Base-by-base conservation (phyloP, 2,329 filamentous ascomycete species). In the Cercospora nicotianae region DNA sequence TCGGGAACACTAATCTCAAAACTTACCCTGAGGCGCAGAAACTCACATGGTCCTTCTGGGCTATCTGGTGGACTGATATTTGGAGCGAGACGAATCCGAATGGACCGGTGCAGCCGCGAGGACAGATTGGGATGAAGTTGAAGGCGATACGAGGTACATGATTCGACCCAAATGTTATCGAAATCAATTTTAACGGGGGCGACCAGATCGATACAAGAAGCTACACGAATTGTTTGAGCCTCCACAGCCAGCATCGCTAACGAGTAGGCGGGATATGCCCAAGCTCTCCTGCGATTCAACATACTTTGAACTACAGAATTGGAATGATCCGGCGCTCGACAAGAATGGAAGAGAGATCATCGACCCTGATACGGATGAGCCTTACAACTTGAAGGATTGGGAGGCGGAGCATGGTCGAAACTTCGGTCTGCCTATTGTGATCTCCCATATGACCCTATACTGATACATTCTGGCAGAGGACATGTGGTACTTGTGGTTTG, bases 71-170 rank as follows among this genome's bases (percentile, higher is more conserved):
- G 33, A 60, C 57, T 36, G 57, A 60, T 13, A 39, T 33, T 12
- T 33, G 33, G 57, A 60, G 33, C 16, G 30, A 28, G 28, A 36
- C 18, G n/a, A 36, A 60, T 55, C 48, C 48, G 26, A 55, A 28
- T 55, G 48, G 48, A 6, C 23, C 57, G 9, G 57, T 39, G 30
- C 33, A 26, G 18, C 57, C 57, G 16, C 20, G 33, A 23, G 57
- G 30, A 13, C 57, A 60, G 20, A 60, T 33, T 20, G 57, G 30
- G 12, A 60, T 28, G 57, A 60, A 60, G 57, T 39, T 60, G 57
- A 26, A 39, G 20, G 57, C 57, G 5, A 60, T 60, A 60, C 30
- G 57, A 31, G 33, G 48, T 55, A 55, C 26, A 3, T 16, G 9
- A n/a, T 16, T 30, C 23, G 10, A 28, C 23, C 7, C 23, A 28